Base-by-base conservation (phyloP, 164 flowering plant species). In the Saururus chinensis region DNA sequence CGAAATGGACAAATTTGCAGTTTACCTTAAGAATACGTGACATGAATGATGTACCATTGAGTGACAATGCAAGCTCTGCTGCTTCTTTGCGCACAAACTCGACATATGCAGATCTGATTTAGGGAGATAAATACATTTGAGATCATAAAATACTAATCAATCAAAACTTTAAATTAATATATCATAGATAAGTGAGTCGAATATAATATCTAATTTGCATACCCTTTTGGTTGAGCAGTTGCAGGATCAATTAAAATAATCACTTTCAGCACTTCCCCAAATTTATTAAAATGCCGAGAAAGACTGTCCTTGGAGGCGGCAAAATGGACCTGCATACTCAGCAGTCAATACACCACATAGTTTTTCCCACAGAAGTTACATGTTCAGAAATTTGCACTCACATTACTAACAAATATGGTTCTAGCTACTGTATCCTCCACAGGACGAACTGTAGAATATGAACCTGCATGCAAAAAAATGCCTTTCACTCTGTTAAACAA, bases 191-290 rank as follows among this genome's bases (percentile, higher is more conserved):
- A n/a, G n/a, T n/a, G n/a, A n/a, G n/a, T n/a, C n/a, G n/a, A n/a
- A n/a, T n/a, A n/a, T n/a, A n/a, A n/a, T n/a, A n/a, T n/a, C n/a
- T n/a, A 52, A 19, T 56, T 60, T 64, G 11, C 79, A 71, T 58
- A 87, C 99, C 99, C 99, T 74, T 71, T 87, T 42, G 97, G 96
- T 62, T 80, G 90, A 60, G 97, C 97, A 52, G 93, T 87, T 60
- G 96, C 77, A 25, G 91, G 80, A 80, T 93, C 99, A 48, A 82
- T 85, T 61, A 87, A 67, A 60, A 88, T 87, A 24, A 84, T 57
- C 41, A 88, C 99, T 74, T 87, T 93, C 19, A 85, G 80, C 42
- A 93, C 96, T 66, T 88, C 97, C 1, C 97, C 99, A 71, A 84
- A 93, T 71, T 88, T 90, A 62, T 82, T 93, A 70, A 93, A 90